Percentiles rank a stretch among this genome's conserved stretches.
These are phyloP conservation scores for Corniculantispora saksenae DNA, from an alignment of 2,329 filamentous ascomycete genomes.

Conservation along the genomic window DNA sequence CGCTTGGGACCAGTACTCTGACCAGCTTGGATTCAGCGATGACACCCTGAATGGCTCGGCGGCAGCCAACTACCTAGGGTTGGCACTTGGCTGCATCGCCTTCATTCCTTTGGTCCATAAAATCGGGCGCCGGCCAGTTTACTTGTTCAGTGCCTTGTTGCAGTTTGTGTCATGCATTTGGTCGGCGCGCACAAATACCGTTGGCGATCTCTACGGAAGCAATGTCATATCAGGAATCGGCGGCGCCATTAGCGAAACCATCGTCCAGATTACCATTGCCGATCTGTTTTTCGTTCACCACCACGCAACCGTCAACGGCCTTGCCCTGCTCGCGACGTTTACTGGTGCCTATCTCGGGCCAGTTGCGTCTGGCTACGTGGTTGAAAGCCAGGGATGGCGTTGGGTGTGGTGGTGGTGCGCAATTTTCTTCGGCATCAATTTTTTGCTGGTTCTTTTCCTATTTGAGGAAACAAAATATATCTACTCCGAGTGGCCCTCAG, in stretches of 20 bases:
- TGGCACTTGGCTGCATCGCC: slow-evolving; percentile 26
- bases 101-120: slow-evolving; percentile 28
- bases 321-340: slow-evolving; percentile 40
- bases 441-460: slow-evolving; percentile 33
- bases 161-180: slow-evolving; percentile 40
- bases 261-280: slow-evolving; percentile 40
- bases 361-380: slow-evolving; percentile 31
- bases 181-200: slow-evolving; percentile 43
- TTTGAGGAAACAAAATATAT: slow-evolving; percentile 34
- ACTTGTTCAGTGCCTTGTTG: slow-evolving; percentile 37
- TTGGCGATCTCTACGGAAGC: slow-evolving; percentile 43
- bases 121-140: slow-evolving; percentile 27
- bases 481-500: slow-evolving; percentile 6
- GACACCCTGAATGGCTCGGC: slow-evolving; percentile 18
- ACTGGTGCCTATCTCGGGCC: slow-evolving; percentile 32
- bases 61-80: slow-evolving; percentile 21
- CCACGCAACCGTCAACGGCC: slow-evolving; percentile 45
- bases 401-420: slow-evolving; percentile 41
- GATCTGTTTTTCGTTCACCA: slow-evolving; percentile 37
- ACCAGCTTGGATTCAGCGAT: slow-evolving; percentile 14
- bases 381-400: slow-evolving; percentile 29
- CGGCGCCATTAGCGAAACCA: slow-evolving; percentile 41
- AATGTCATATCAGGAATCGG: slow-evolving; percentile 39
- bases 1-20: slow-evolving; percentile 14
- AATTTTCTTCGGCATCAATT: slow-evolving; percentile 24